Evolutionary conservation across 2,329 filamentous ascomycete species (phyloP), one percentile per base, ranked within the genome.

Genomic region (Colletotrichum destructivum): DNA sequence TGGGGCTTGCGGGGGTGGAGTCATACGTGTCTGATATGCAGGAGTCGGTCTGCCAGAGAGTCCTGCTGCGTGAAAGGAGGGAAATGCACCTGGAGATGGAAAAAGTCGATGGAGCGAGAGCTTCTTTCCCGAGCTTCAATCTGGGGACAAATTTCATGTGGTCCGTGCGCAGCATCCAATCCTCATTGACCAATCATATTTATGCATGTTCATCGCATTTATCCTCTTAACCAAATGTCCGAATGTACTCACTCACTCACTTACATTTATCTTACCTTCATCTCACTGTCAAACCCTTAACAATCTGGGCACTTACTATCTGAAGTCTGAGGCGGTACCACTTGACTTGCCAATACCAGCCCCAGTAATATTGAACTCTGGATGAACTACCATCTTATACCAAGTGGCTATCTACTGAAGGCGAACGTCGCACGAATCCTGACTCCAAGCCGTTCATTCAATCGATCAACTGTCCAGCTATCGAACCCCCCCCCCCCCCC

Each of bases 91-190:
- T 68, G 57, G 56, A 52, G 60, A 51, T 69, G 64, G 65, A 72
- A 72, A 71, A 67, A 68, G 59, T 64, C 38, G 61, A 72, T 66
- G 69, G 56, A 72, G 69, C 65, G 35, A 38, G 35, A 38, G 35
- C 35, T 11, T 11, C 35, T 11, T 56, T 63, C 23, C 40, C n/a
- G 54, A 72, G 69, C 69, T 72, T 72, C 64, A 44, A 61, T 44
- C 40, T 21, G 61, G 26, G 61, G 65, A 65, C 61, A 72, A 73
- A 72, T 73, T 73, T 73, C 69, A 18, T n/a, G 16, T 72, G 64
- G 69, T 52, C 72, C 65, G 72, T 73, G 72, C 69, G 3, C 21
- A 0, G 15, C 2, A 7, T 18, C 2, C 12, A 21, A 9, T 15
- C 2, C 7, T 49, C 8, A 66, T 69, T 72, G 69, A 35, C 72